A percentile compares a stretch with the other conserved stretches of the same genome.
Evolutionary conservation across 371 early-diverging fungal genomes (phyloP).

Genomic region (Mucor saturninus): DNA sequence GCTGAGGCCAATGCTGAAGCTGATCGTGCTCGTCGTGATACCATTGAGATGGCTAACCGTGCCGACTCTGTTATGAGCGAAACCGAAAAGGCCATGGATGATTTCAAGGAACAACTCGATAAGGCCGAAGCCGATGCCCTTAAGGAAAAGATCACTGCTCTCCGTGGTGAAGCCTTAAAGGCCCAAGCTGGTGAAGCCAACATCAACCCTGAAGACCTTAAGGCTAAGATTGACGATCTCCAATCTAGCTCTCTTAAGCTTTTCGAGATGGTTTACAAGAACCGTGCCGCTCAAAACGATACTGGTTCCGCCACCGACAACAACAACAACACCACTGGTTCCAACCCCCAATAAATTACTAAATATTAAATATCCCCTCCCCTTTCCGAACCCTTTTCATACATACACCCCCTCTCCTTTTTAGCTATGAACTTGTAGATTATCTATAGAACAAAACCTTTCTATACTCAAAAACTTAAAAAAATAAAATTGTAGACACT

Average conservation of each 20-base stretch:
- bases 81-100: slow-evolving; percentile 87
- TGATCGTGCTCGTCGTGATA: slow-evolving; percentile 85
- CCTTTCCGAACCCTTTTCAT: slow-evolving; percentile 4
- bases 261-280: slow-evolving; percentile 94
- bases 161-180: slow-evolving; percentile 69
- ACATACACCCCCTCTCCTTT: slow-evolving; percentile 4
- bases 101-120: slow-evolving; percentile 90
- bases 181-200: slow-evolving; percentile 63
- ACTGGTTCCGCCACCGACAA: slow-evolving; percentile 1
- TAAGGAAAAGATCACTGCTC: slow-evolving; percentile 69
- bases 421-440: slow-evolving; percentile 22
- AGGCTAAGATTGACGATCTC: slow-evolving; percentile 70
- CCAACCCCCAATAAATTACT: slow-evolving; percentile 30
- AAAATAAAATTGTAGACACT: slow-evolving; percentile 24
- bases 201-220: slow-evolving; percentile 65
- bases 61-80: slow-evolving; percentile 87
- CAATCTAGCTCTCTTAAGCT: slow-evolving; percentile 87
- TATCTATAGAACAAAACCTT: slow-evolving; percentile 25
- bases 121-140: slow-evolving; percentile 76
- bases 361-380: slow-evolving; percentile 19
- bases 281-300: slow-evolving; percentile 33
- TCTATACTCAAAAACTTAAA: slow-evolving; percentile 17
- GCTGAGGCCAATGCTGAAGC: slow-evolving; percentile 84
- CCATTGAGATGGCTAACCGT: slow-evolving; percentile 87
- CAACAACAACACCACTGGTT: slow-evolving; percentile 13